Base-by-base conservation (phyloP, 1,284 basidiomycete species). In the Malassezia dermatis region DNA sequence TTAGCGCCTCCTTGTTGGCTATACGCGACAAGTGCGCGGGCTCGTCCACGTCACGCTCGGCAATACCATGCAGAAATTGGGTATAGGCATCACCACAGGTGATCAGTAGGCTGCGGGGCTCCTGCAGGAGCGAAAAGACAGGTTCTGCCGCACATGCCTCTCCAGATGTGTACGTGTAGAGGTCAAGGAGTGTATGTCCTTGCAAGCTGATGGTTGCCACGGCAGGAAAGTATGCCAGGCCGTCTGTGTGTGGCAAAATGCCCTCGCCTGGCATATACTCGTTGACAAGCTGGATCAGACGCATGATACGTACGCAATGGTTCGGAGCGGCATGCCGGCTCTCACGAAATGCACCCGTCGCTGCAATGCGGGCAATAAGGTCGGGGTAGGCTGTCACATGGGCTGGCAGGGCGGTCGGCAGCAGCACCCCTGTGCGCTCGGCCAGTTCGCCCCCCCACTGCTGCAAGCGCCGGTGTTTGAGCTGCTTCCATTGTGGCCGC, bases 121-220 rank as follows among this genome's bases (percentile, higher is more conserved):
- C 71, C 47, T 71, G 70, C 44, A 71, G 42, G 17, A 74, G 61
- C 2, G 64, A 67, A 34, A 72, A 71, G 3, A 58, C 51, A 0
- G 71, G 70, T n/a, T 61, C 51, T 1, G 63, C 57, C 32, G 69
- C 65, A 10, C 62, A 51, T 15, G 66, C 58, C 19, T 8, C 17
- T 13, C 7, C 34, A 66, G 60, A 80, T 39, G 15, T 23, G 19
- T 28, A 8, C 23, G 19, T 4, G 73, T 88, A 88, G 70, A 93
- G 84, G 75, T 93, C 83, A 65, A 95, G 85, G 42, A 89, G 78
- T 0, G 86, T 80, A 75, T 89, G 85, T 0, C 86, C 86, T 27
- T 85, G 86, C 50, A 95, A 78, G 11, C 89, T 90, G 53, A 95
- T 78, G 10, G 90, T 95, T 0, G 88, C 86, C 0, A 95, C 90